A percentile compares a stretch with the other conserved stretches of the same genome.
Conservation (phyloP, 345 rosid genomes). For the Streptanthus diversifolius region DNA sequence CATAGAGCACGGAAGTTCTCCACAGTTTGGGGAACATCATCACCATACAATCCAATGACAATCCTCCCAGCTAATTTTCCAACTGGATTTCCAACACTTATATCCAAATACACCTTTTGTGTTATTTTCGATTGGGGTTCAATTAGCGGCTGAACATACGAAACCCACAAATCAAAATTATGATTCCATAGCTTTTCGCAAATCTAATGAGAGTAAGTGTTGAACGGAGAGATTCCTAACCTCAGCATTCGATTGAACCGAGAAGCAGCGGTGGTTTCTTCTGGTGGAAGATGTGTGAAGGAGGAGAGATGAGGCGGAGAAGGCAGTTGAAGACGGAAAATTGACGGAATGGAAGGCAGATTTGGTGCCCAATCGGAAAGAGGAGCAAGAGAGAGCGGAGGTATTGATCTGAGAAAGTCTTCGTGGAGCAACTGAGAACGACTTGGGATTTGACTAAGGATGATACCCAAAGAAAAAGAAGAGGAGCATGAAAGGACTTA, state of each 20-base stretch:
- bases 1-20: slow-evolving; percentile 97
- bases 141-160: slow-evolving; percentile 36
- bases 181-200: background rate
- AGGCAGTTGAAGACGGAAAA: slow-evolving; percentile 37
- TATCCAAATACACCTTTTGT: slow-evolving; percentile 83
- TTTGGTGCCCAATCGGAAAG: slow-evolving; percentile 29
- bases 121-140: slow-evolving; percentile 76
- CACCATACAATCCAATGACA: slow-evolving; percentile 90
- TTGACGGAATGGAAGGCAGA: slow-evolving; percentile 27
- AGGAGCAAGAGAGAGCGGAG: slow-evolving; percentile 11
- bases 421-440: slow-evolving; percentile 41
- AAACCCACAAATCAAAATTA: background rate
- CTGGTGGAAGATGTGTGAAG: slow-evolving; percentile 39
- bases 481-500: background rate
- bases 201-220: background rate
- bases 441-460: slow-evolving; percentile 55
- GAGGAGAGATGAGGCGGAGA: slow-evolving; percentile 41
- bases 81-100: slow-evolving; percentile 89
- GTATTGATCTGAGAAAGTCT: slow-evolving; percentile 32
- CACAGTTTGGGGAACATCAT: slow-evolving; percentile 89
- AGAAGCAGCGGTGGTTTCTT: slow-evolving; percentile 32
- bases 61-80: slow-evolving; percentile 86
- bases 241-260: slow-evolving; percentile 66
- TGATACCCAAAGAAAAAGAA: background rate
- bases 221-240: slow-evolving; percentile 45